Evolutionary conservation across 129 eudicot genomes (phyloP).

Genomic region (Artemisia annua): DNA sequence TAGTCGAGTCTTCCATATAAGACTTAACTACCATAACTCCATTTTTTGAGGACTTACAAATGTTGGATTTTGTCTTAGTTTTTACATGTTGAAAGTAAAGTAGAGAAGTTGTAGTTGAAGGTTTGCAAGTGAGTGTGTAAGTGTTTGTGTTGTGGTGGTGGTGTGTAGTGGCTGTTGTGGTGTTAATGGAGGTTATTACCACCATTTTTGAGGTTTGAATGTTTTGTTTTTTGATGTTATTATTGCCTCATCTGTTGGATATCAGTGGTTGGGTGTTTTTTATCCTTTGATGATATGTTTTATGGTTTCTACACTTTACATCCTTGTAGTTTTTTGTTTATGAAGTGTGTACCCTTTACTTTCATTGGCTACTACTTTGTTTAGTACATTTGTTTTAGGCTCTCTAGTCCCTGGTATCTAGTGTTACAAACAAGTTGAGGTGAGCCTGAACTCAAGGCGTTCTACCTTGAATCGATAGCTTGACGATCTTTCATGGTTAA

Average conservation of each 20-base stretch:
- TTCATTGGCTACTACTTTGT: too few relatives aligned
- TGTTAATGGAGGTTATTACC: slow-evolving; percentile 57
- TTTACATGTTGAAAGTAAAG: slow-evolving; percentile 44
- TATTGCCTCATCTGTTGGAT: slow-evolving; percentile 29
- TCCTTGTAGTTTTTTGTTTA: slow-evolving; percentile 5
- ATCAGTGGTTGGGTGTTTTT: slow-evolving; percentile 21
- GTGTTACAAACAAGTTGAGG: too few relatives aligned
- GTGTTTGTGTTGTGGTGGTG: slow-evolving; percentile 27
- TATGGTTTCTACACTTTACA: slow-evolving; percentile 16
- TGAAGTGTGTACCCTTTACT: background rate
- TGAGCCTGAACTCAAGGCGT: background rate
- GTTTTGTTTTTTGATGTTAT: slow-evolving; percentile 25
- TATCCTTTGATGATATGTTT: slow-evolving; percentile 14
- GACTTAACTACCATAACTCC: slow-evolving; percentile 47
- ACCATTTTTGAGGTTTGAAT: slow-evolving; percentile 48
- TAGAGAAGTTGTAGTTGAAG: slow-evolving; percentile 42
- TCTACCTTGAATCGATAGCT: background rate
- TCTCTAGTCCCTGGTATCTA: too few relatives aligned
- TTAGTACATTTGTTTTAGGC: too few relatives aligned
- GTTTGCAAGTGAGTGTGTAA: slow-evolving; percentile 42
- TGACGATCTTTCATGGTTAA: too few relatives aligned
- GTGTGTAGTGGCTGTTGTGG: slow-evolving; percentile 38
- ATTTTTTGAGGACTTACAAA: slow-evolving; percentile 30
- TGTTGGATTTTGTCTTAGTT: slow-evolving; percentile 31
- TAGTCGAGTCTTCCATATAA: slow-evolving; percentile 76